These are phyloP conservation scores for Ceriops zippeliana DNA, from an alignment of 345 rosid genomes.

Conservation along the genomic window DNA sequence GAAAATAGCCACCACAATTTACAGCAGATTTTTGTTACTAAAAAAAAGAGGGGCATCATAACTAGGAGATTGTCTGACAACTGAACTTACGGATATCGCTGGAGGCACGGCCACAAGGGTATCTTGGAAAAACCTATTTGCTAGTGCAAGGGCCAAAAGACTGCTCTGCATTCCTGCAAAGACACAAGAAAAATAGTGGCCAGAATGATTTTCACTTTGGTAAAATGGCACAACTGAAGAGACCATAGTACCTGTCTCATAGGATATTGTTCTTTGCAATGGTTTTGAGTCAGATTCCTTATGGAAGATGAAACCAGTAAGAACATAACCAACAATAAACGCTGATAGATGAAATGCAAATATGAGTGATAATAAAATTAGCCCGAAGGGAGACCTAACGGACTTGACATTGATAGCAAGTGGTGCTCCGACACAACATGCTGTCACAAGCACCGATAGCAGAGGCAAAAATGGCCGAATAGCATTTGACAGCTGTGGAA, in stretches of 20 bases:
- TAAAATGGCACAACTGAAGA: not conserved
- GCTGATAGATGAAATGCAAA: constrained; percentile 68
- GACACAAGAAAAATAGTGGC: constrained; percentile 6
- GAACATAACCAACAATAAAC: constrained; percentile 62
- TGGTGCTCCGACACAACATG: constrained; percentile 89
- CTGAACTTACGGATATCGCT: constrained; percentile 72
- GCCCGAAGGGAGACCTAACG: constrained; percentile 72
- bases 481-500: constrained; percentile 59
- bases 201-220: not conserved
- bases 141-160: constrained; percentile 86
- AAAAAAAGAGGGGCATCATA: not conserved
- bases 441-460: constrained; percentile 76
- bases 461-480: constrained; percentile 69
- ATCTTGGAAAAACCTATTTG: constrained; percentile 86
- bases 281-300: constrained; percentile 55
- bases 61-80: not conserved
- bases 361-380: constrained; percentile 44
- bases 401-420: constrained; percentile 75
- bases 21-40: not conserved
- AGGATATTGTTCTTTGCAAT: constrained; percentile 82
- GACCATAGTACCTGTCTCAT: constrained; percentile 59
- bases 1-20: not conserved
- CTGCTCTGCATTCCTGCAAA: constrained; percentile 96
- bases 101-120: constrained; percentile 91
- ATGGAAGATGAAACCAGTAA: constrained; percentile 55